Evolutionary conservation across 1,284 basidiomycete species (phyloP), one percentile per base, ranked within the genome.

Genomic region (Leccinum griseonigrum): DNA sequence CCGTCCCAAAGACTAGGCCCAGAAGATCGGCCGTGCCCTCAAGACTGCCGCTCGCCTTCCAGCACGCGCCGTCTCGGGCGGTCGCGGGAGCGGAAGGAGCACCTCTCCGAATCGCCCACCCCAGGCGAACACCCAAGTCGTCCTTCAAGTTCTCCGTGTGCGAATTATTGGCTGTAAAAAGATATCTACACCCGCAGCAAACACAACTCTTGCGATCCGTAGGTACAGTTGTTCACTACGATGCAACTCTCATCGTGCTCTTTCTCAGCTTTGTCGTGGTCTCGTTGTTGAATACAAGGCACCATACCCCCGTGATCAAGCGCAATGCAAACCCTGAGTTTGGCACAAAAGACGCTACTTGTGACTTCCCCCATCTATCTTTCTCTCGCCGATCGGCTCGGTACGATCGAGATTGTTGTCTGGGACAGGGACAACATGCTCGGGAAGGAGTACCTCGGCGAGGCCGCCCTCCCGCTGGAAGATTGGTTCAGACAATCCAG

Each of bases 401-500:
- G 90, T 50, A 87, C 85, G 6, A 70, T 98, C 56, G 95, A 98
- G 73, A 81, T 95, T 54, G 89, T 98, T 34, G 82, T 95, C 0
- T 98, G 96, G 96, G 95, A 97, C 77, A 95, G 92, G 78, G 96
- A 97, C 71, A 78, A 89, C 67, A 75, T 94, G 66, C 60, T 74
- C 66, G 85, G 83, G 71, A 95, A 97, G 78, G 95, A 97, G 62
- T 98, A 98, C 76, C 84, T 98, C 55, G 97, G 97, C 32, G 97
- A 98, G 75, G 84, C 87, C 10, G 84, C 87, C 1, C 72, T 98
- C 7, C 83, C 85, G 0, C 73, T 97, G 29, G 86, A 90, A 32
- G 85, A 92, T 52, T 97, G 95, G 94, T 94, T 94, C 71, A 74
- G 73, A 18, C 79, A 80, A 1, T 82, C 78, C 2, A 76, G 79